Percentiles rank a stretch among this genome's conserved stretches.
Conservation (phyloP, 2,329 filamentous ascomycete species). For the Neodidymelliopsis sp. region DNA sequence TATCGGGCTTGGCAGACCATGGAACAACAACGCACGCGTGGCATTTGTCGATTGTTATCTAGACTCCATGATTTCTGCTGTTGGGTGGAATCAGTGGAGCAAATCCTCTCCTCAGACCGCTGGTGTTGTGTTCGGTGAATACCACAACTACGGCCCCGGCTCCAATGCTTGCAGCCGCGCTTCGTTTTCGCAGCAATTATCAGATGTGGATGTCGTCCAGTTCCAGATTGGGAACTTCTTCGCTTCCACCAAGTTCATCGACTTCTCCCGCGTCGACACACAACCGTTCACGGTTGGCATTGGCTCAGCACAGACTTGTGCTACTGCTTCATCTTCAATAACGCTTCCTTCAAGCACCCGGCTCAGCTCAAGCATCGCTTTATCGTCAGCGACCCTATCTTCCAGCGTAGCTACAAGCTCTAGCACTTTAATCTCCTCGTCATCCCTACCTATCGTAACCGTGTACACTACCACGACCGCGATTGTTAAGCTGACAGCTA, state of each 20-base stretch:
- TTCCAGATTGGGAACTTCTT: constrained; percentile 55
- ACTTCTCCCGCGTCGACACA: constrained; percentile 50
- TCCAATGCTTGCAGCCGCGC: constrained; percentile 41
- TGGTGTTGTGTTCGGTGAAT: constrained; percentile 40
- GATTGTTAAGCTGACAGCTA: constrained; percentile 27
- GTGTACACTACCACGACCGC: constrained; percentile 29
- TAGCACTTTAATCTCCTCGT: neutral
- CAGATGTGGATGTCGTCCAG: constrained; percentile 45
- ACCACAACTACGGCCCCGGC: constrained; percentile 50
- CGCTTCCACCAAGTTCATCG: constrained; percentile 51
- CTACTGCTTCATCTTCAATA: constrained; percentile 25
- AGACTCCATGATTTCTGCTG: constrained; percentile 29
- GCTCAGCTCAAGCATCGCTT: neutral
- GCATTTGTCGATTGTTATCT: constrained; percentile 28
- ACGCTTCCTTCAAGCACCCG: neutral
- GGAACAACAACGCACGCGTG: constrained; percentile 30
- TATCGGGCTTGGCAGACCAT: constrained; percentile 37
- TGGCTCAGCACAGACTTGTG: constrained; percentile 38
- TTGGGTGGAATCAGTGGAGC: constrained; percentile 31
- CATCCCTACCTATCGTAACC: constrained; percentile 20
- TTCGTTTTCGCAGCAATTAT: constrained; percentile 49
- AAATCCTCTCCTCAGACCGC: constrained; percentile 27
- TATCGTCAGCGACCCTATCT: neutral
- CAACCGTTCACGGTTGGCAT: constrained; percentile 49
- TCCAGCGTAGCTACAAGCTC: constrained; percentile 14